Base-by-base conservation (phyloP, 257 asterid species). In the Mentha longifolia region DNA sequence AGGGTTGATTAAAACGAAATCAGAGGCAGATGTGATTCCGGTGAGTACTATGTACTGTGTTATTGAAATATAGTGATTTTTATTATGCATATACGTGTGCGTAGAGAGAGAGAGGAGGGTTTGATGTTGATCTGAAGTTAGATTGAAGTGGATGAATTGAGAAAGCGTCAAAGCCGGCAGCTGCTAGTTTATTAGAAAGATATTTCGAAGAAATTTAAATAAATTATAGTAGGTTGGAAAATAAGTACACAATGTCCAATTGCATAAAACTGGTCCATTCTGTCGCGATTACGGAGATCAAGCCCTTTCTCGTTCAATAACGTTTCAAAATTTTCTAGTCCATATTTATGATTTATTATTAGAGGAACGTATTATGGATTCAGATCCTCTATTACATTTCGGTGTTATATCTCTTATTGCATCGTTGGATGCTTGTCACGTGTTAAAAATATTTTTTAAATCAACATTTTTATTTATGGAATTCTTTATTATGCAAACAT, bases 101-200 rank as follows among this genome's bases (percentile, higher is more conserved):
- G 1, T 13, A 13, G 20, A 61, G 16, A 61, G 45, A 16, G 30
- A 16, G 33, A 16, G 19, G 8, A 15, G 9, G 5, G 17, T 58
- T 14, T 54, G 15, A 16, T 35, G 46, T 50, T 45, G 52, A 67
- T 51, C 1, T 51, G 14, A 3, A 52, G n/a, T 19, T 9, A 8
- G 19, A 22, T 54, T 20, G 60, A 20, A 20, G 31, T 3, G 60
- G 60, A 22, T 9, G 60, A 20, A 31, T 54, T 54, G 60, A 20
- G 60, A 22, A 54, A 28, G 55, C 25, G 35, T 55, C 37, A 22
- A 22, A 55, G 61, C 37, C 61, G 61, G 61, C 61, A 19, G 31
- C 31, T 28, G 7, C 30, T 19, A 52, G 30, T 52, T 17, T 8
- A 28, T 28, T 28, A 28, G 3, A 20, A n/a, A 6, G 3, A 54